A percentile compares a stretch with the other conserved stretches of the same genome.
These are phyloP conservation scores for Aphanomyces euteiches DNA, from an alignment of 352 stramenopile species.

Conservation along the genomic window DNA sequence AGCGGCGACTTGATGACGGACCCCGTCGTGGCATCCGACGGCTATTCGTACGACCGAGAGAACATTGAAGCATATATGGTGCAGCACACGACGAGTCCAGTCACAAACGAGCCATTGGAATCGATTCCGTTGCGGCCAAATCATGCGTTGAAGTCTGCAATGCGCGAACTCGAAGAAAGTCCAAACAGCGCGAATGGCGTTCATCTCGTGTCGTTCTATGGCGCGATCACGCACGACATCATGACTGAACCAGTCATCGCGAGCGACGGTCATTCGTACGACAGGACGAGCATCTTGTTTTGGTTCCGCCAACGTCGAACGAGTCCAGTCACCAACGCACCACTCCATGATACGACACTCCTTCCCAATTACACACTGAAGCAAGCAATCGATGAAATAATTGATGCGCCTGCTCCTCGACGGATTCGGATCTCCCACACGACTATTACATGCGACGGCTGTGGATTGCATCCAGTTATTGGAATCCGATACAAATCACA, in stretches of 20 bases:
- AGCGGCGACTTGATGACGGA: conserved; percentile 40
- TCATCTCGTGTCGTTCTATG: conserved; percentile 42
- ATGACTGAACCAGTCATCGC: conserved; percentile 96
- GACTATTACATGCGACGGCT: conserved; percentile 39
- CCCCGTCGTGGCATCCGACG: conserved; percentile 42
- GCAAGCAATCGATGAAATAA: conserved; percentile 6
- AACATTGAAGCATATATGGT: conserved; percentile 44
- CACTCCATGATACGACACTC: conserved; percentile 9
- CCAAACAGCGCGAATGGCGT: background rate
- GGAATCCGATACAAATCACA: conserved; percentile 77
- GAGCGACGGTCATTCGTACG: conserved; percentile 96
- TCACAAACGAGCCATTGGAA: conserved; percentile 27
- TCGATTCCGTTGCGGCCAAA: conserved; percentile 35
- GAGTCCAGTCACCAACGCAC: conserved; percentile 33
- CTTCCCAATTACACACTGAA: conserved; percentile 27
- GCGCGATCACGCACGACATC: conserved; percentile 92
- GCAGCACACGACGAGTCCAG: conserved; percentile 34
- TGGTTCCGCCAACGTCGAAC: conserved; percentile 78
- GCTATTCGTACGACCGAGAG: conserved; percentile 43
- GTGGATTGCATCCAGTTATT: conserved; percentile 50
- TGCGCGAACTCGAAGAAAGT: conserved; percentile 17
- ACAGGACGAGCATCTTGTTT: conserved; percentile 88
- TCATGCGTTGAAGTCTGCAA: conserved; percentile 32
- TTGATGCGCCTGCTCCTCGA: background rate
- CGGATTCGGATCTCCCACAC: conserved; percentile 26